Conservation (phyloP, 257 asterid genomes). For the Ophiorrhiza pumila region DNA sequence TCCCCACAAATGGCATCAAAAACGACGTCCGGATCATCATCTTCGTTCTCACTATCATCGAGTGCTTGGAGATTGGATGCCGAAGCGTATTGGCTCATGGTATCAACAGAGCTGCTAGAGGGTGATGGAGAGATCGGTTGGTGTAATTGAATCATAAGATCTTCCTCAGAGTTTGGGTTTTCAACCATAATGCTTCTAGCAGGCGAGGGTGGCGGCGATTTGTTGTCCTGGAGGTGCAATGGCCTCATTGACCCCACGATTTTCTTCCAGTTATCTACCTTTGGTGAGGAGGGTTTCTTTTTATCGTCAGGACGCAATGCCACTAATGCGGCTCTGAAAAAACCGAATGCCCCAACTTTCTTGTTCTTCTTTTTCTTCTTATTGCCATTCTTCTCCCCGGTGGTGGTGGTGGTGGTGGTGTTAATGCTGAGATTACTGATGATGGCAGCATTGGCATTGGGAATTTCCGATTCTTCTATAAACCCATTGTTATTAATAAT, state of each 20-base stretch:
- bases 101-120: slow-evolving; percentile 12
- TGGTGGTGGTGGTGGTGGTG: too few species aligned
- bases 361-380: slow-evolving; percentile 23
- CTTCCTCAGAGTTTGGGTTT: too few species aligned
- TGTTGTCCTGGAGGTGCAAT: slow-evolving; percentile 48
- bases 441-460: not conserved
- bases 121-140: slow-evolving; percentile 18
- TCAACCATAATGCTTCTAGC: slow-evolving; percentile 1
- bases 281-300: slow-evolving; percentile 17
- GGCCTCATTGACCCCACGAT: slow-evolving; percentile 75
- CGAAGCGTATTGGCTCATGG: slow-evolving; percentile 42
- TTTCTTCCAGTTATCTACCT: slow-evolving; percentile 43
- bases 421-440: too few species aligned
- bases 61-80: slow-evolving; percentile 35
- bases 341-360: slow-evolving; percentile 43
- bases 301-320: slow-evolving; percentile 36
- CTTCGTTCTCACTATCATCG: not conserved
- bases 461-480: not conserved
- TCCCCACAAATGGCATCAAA: slow-evolving; percentile 35
- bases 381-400: not conserved
- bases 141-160: slow-evolving; percentile 16
- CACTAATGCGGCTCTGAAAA: slow-evolving; percentile 50
- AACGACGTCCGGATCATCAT: slow-evolving; percentile 28
- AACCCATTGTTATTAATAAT: not conserved
- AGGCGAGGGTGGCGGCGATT: slow-evolving; percentile 21